Percentiles rank a stretch among this genome's conserved stretches.
Conservation (phyloP, 148 eudicot species). For the Rhododendron mucronatum region DNA sequence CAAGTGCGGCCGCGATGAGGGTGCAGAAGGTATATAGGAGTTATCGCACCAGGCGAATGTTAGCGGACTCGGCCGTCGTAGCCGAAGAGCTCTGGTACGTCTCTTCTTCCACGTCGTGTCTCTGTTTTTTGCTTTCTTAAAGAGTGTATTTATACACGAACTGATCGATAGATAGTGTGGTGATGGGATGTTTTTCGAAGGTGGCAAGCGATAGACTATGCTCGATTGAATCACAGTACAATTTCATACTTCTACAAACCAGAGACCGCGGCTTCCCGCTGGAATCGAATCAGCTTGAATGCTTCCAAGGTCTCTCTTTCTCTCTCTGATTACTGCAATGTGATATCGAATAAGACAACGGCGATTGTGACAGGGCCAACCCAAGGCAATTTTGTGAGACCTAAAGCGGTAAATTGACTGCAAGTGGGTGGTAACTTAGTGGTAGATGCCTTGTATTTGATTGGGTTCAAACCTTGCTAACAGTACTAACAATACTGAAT, state of each 20-base stretch:
- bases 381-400: not conserved
- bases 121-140: not conserved
- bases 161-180: not conserved
- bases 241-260: constrained; percentile 59
- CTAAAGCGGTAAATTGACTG: not conserved
- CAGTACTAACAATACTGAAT: no score
- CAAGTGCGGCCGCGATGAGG: not conserved
- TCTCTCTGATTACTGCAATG: not conserved
- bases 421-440: no score
- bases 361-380: not conserved
- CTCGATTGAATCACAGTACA: constrained; percentile 67
- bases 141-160: no score
- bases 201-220: constrained; percentile 90
- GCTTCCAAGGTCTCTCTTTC: constrained; percentile 64
- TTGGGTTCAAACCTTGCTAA: no score
- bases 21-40: not conserved
- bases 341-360: not conserved
- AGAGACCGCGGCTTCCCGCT: constrained; percentile 69
- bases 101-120: not conserved
- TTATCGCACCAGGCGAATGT: constrained; percentile 1
- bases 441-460: no score
- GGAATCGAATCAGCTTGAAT: constrained; percentile 62
- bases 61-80: not conserved
- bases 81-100: not conserved
- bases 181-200: constrained; percentile 29